Evolutionary conservation across 2,329 filamentous ascomycete genomes (phyloP).

Genomic region (Diaporthe capsici): DNA sequence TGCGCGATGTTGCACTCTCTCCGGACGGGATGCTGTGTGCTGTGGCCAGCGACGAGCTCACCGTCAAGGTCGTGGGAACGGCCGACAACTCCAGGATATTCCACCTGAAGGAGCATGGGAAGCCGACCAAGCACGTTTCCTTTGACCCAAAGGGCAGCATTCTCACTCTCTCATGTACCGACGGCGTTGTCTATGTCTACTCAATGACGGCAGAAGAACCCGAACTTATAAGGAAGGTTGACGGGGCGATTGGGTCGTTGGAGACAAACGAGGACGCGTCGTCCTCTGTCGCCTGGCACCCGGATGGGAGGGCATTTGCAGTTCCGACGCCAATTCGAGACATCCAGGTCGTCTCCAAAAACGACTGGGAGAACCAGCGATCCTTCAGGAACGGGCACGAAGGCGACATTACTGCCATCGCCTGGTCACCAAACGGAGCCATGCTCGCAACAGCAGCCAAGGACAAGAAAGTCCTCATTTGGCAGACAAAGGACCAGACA

Average conservation of each 20-base stretch:
- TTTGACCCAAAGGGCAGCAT: slow-evolving; percentile 86
- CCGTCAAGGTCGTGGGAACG: slow-evolving; percentile 89
- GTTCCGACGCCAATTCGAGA: slow-evolving; percentile 86
- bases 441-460: slow-evolving; percentile 81
- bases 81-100: slow-evolving; percentile 82
- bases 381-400: slow-evolving; percentile 84
- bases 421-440: slow-evolving; percentile 96
- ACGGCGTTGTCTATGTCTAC: slow-evolving; percentile 93
- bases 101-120: slow-evolving; percentile 85
- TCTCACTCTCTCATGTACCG: slow-evolving; percentile 86
- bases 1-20: slow-evolving; percentile 88
- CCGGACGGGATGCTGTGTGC: slow-evolving; percentile 89
- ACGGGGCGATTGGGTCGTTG: slow-evolving; percentile 84
- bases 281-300: slow-evolving; percentile 88
- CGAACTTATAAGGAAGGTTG: slow-evolving; percentile 82
- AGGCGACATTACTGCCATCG: slow-evolving; percentile 86
- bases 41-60: slow-evolving; percentile 95
- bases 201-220: slow-evolving; percentile 84
- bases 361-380: slow-evolving; percentile 90
- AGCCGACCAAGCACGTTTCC: slow-evolving; percentile 90
- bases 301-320: slow-evolving; percentile 92
- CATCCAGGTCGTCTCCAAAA: slow-evolving; percentile 88
- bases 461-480: slow-evolving; percentile 81
- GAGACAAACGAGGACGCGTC: slow-evolving; percentile 84
- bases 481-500: slow-evolving; percentile 91